Percentiles rank a stretch among this genome's conserved stretches.
These are phyloP conservation scores for Pilaira anomala DNA, from an alignment of 192 early-diverging fungal genomes.

Conservation along the genomic window DNA sequence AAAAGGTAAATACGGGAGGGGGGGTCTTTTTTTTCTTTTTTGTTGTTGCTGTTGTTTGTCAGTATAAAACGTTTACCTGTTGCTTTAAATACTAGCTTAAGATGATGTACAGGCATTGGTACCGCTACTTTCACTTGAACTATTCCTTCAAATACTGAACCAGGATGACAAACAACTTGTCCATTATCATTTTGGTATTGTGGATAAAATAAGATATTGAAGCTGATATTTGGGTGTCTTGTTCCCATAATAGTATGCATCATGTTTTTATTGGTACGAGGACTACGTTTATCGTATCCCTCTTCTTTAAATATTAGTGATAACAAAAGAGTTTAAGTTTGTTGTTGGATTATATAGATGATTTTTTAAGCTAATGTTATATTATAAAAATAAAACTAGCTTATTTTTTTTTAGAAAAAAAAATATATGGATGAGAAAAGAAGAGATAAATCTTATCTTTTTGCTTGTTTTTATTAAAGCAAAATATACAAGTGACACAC, in stretches of 20 bases:
- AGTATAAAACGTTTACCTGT: constrained; percentile 8
- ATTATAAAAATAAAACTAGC: no score
- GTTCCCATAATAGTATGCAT: constrained; percentile 9
- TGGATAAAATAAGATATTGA: constrained; percentile 8
- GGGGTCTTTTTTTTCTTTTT: no score
- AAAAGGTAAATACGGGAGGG: not conserved
- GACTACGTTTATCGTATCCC: constrained; percentile 7
- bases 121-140: constrained; percentile 13
- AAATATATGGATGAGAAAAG: no score
- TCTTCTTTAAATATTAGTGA: constrained; percentile 18
- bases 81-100: constrained; percentile 27
- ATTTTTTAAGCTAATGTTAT: no score
- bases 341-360: no score
- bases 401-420: no score
- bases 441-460: no score
- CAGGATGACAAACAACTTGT: constrained; percentile 19
- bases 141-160: constrained; percentile 28
- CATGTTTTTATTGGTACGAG: constrained; percentile 5
- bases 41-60: no score
- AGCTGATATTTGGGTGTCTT: constrained; percentile 10
- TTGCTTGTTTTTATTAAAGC: no score
- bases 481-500: no score
- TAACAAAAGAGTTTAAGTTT: constrained; percentile 5
- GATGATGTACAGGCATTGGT: constrained; percentile 3
- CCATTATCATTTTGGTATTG: constrained; percentile 11